These are phyloP conservation scores for Apiotrichum montevideense DNA, from an alignment of 1,284 basidiomycete genomes.

Conservation along the genomic window DNA sequence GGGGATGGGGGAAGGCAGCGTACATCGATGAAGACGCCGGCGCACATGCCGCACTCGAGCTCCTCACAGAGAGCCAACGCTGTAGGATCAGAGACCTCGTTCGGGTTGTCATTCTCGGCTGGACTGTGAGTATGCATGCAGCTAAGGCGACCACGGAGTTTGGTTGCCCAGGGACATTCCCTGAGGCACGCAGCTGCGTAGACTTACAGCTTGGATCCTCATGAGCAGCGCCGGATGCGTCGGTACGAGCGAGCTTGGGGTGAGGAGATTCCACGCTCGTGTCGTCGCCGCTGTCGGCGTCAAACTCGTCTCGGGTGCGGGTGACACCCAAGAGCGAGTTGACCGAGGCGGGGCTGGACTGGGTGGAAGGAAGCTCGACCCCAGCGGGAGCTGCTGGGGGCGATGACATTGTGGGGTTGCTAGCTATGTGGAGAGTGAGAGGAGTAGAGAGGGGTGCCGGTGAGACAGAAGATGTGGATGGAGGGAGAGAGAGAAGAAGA, in stretches of 20 bases:
- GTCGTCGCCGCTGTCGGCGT: conserved; percentile 5
- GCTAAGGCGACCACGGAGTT: too few species aligned
- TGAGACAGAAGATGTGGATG: too few species aligned
- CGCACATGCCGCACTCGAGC: conserved; percentile 24
- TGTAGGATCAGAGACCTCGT: neutral
- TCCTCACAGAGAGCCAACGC: conserved; percentile 14
- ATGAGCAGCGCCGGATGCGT: neutral
- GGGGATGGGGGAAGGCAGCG: neutral
- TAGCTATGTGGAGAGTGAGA: too few species aligned
- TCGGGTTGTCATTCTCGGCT: too few species aligned
- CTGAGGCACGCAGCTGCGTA: too few species aligned
- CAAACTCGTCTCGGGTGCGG: conserved; percentile 13
- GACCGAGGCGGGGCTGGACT: neutral
- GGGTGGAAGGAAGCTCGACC: too few species aligned
- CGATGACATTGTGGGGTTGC: neutral
- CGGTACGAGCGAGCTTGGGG: conserved; percentile 11
- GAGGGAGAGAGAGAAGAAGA: conserved; percentile 4
- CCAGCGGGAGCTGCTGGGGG: neutral
- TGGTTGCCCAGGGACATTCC: too few species aligned
- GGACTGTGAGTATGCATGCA: too few species aligned
- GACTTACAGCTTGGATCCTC: neutral
- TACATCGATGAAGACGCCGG: conserved; percentile 21
- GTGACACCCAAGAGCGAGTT: neutral
- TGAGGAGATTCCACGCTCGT: conserved; percentile 1
- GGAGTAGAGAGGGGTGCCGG: too few species aligned